Evolutionary conservation across 495 filamentous ascomycete genomes (phyloP).

Genomic region (Aspergillus carlsbadensis): DNA sequence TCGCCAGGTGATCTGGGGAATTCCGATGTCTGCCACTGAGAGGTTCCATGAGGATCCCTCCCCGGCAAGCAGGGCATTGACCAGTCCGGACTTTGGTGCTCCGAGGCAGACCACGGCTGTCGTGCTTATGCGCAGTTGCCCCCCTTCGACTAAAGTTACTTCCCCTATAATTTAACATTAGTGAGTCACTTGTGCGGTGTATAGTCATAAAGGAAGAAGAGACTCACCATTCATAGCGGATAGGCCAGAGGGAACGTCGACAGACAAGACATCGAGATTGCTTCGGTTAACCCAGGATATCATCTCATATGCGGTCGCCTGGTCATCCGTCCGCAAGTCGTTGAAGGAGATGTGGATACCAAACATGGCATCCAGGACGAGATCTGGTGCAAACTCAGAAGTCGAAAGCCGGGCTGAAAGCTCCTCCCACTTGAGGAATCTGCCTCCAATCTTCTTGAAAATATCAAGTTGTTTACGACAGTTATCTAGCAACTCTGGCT

Average conservation of each 20-base stretch:
- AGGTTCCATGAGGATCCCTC: conserved; percentile 65
- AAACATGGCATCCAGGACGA: conserved; percentile 87
- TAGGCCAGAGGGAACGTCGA: conserved; percentile 86
- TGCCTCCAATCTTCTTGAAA: conserved; percentile 74
- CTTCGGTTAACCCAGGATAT: conserved; percentile 85
- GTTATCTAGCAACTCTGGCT: conserved; percentile 70
- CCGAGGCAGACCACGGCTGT: conserved; percentile 79
- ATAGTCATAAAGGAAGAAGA: conserved; percentile 9
- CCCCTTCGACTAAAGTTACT: conserved; percentile 59
- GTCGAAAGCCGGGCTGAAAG: conserved; percentile 52
- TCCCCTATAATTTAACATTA: conserved; percentile 38
- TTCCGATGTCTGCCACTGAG: conserved; percentile 81
- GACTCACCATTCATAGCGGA: conserved; percentile 71
- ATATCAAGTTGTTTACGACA: conserved; percentile 73
- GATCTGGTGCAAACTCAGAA: conserved; percentile 62
- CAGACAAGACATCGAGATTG: conserved; percentile 72
- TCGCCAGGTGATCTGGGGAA: conserved; percentile 78
- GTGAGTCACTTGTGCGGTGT: conserved; percentile 22
- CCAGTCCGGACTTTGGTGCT: conserved; percentile 77
- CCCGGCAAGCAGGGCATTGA: conserved; percentile 66
- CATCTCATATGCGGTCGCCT: conserved; percentile 76
- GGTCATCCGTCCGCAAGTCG: conserved; percentile 76
- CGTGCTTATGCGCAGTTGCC: conserved; percentile 69
- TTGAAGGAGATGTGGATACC: conserved; percentile 82
- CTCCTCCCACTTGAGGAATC: conserved; percentile 58